Base-by-base conservation (phyloP, 805 yeast genomes). In the Metschnikowia matae region DNA sequence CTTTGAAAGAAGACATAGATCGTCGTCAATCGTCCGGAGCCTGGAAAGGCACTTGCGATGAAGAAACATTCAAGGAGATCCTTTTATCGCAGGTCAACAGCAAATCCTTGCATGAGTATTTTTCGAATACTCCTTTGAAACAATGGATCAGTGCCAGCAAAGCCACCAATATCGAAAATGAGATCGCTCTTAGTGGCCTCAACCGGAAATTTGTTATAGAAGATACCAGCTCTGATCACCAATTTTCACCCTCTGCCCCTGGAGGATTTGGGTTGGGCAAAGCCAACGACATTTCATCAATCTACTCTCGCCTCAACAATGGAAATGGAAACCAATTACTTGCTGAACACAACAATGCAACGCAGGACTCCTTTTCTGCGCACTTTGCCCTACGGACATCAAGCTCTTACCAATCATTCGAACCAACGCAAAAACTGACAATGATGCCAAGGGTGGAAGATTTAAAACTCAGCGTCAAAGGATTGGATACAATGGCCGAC, bases 241-340 rank as follows among this genome's bases (percentile, higher is more conserved):
- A 48, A 34, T 18, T 48, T 31, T n/a, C 39, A 29, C 43, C 31
- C 13, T 32, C 40, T 6, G 33, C 18, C 21, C 32, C 15, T 13
- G 51, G 55, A 29, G 59, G 58, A 10, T 38, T 64, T 39, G 78
- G 78, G 1, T 55, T 73, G 38, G 78, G 78, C 11, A 69, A 63
- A n/a, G 68, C 70, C 11, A 66, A 67, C 36, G 78, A 73, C 51
- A 73, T 73, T 20, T 61, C 68, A 5, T 70, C 75, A 3, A 73
- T 73, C 41, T 73, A 71, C 49, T 69, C 74, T 2, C 76, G 70
- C 6, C 39, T 63, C 20, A 49, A 56, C 38, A 48, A 48, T 21
- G 55, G 58, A 21, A 40, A 38, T 31, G 52, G 49, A 14, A 37
- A 35, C 34, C 15, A 40, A 14, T 14, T 20, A 33, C 45, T 49